These are phyloP conservation scores for Trametes maxima DNA, from an alignment of 768 basidiomycete species.

Conservation along the genomic window DNA sequence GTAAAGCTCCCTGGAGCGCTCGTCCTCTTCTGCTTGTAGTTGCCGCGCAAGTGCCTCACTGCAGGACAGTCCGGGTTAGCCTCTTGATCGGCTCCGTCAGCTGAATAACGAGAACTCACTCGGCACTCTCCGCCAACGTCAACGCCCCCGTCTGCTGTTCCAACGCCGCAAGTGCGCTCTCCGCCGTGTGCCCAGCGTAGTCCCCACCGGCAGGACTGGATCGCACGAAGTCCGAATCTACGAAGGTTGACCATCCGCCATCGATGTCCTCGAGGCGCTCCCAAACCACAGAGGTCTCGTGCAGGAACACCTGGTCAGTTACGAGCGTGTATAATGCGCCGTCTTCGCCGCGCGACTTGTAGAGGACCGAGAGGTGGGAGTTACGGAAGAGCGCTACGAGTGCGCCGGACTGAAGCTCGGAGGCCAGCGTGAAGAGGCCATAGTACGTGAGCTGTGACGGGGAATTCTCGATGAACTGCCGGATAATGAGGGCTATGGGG, in stretches of 20 bases:
- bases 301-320: constrained; percentile 80
- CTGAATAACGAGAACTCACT: constrained; percentile 48
- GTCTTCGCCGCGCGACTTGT: constrained; percentile 50
- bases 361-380: constrained; percentile 87
- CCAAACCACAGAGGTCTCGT: constrained; percentile 85
- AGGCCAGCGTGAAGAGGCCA: constrained; percentile 79
- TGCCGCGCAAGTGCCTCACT: constrained; percentile 73
- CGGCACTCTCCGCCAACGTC: constrained; percentile 49
- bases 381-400: constrained; percentile 90
- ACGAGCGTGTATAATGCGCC: constrained; percentile 77
- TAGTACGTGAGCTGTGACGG: constrained; percentile 87
- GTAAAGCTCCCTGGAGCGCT: constrained; percentile 35
- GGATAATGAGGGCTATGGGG: constrained; percentile 61
- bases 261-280: constrained; percentile 90
- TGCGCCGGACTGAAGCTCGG: constrained; percentile 46
- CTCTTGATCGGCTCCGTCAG: not conserved
- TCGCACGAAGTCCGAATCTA: constrained; percentile 67
- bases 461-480: constrained; percentile 67
- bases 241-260: constrained; percentile 74
- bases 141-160: constrained; percentile 48
- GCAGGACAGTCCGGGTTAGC: not conserved
- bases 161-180: constrained; percentile 54
- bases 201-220: constrained; percentile 78
- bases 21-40: constrained; percentile 82
- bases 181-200: constrained; percentile 72